Conservation (phyloP, 345 rosid genomes). For the Excoecaria cochinchinensis region DNA sequence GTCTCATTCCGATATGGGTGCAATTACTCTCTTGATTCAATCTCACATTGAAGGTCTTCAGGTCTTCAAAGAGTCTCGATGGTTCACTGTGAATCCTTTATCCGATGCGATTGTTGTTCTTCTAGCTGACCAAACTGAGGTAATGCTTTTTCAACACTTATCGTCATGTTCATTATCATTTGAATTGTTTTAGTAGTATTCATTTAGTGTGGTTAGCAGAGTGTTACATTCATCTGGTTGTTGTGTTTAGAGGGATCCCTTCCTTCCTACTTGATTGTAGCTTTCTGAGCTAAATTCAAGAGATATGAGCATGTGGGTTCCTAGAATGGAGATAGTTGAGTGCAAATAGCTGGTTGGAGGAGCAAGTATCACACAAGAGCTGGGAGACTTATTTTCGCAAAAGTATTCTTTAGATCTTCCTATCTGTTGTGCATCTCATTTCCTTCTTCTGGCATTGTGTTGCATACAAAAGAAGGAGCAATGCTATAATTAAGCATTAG, state of each 20-base stretch:
- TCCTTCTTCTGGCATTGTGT: no score
- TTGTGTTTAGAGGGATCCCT: neutral
- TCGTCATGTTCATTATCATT: neutral
- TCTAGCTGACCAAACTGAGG: slow-evolving; percentile 88
- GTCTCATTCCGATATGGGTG: slow-evolving; percentile 83
- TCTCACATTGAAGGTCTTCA: slow-evolving; percentile 83
- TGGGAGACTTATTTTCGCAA: neutral
- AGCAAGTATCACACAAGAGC: neutral
- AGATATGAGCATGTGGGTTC: no score
- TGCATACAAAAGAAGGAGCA: no score
- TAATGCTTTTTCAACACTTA: slow-evolving; percentile 9
- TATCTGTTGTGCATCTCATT: neutral
- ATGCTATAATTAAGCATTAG: no score
- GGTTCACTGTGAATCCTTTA: slow-evolving; percentile 63
- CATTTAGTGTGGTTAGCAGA: neutral
- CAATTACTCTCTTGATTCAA: slow-evolving; percentile 76
- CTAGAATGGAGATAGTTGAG: neutral
- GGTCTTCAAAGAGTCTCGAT: slow-evolving; percentile 60
- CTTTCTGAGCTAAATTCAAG: neutral
- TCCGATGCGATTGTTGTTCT: slow-evolving; percentile 66
- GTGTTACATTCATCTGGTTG: neutral
- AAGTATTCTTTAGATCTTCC: neutral
- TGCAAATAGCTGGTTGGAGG: neutral
- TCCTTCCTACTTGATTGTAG: neutral
- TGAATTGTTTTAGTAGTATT: neutral